Conservation (phyloP, 495 filamentous ascomycete genomes). For the Echria macrotheca region DNA sequence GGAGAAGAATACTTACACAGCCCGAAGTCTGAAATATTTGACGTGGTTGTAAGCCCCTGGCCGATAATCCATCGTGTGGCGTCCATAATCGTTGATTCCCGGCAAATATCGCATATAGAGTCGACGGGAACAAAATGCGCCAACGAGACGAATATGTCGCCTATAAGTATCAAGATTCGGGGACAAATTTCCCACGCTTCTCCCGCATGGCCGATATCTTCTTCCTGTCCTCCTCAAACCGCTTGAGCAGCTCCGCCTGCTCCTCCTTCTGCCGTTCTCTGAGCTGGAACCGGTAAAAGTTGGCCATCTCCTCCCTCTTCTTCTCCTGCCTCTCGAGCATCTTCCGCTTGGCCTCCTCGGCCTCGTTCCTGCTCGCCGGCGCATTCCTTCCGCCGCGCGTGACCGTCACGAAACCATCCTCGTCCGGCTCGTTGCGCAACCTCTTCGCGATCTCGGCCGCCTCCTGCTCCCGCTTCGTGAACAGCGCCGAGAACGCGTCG, state of each 20-base stretch:
- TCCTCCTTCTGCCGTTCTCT: constrained; percentile 82
- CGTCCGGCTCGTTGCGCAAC: constrained; percentile 72
- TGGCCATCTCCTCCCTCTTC: constrained; percentile 58
- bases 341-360: constrained; percentile 63
- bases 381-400: constrained; percentile 69
- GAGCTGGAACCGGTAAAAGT: constrained; percentile 93
- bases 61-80: too few species aligned
- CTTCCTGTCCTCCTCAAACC: constrained; percentile 60
- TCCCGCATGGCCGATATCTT: constrained; percentile 56
- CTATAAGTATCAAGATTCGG: too few species aligned
- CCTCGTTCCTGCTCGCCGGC: constrained; percentile 68
- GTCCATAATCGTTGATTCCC: too few species aligned
- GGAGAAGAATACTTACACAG: constrained; percentile 1
- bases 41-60: too few species aligned
- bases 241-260: constrained; percentile 60
- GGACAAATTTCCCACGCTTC: constrained; percentile 54
- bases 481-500: constrained; percentile 76
- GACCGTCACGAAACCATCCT: constrained; percentile 93
- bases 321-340: constrained; percentile 65
- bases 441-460: constrained; percentile 57
- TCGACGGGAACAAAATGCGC: too few species aligned
- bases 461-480: constrained; percentile 60
- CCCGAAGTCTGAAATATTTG: too few species aligned
- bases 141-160: too few species aligned
- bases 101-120: too few species aligned